A percentile compares a stretch with the other conserved stretches of the same genome.
phyloP scores from a whole-genome alignment of 441 rosid genomes.

The Pelargonium myrrhifolium region DNA sequence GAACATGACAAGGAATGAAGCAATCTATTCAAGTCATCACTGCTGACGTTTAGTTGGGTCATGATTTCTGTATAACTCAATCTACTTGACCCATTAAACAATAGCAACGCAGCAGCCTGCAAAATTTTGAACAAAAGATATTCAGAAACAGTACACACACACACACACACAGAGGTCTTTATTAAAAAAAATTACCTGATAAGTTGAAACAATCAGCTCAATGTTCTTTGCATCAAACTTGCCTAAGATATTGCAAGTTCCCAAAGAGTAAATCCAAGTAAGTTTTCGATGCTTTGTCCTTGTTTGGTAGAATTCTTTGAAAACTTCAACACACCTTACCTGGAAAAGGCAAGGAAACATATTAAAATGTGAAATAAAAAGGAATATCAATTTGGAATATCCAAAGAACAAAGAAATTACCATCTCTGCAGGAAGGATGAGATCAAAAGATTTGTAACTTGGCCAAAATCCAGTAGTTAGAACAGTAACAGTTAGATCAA shows the following conservation, averaged over 20 bases:
- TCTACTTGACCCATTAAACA: slow-evolving; percentile 69
- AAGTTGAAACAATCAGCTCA: slow-evolving; percentile 82
- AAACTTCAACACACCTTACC: slow-evolving; percentile 84
- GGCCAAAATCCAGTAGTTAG: slow-evolving; percentile 99
- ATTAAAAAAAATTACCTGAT: slow-evolving; percentile 48
- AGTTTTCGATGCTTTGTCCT: slow-evolving; percentile 82
- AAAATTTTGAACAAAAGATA: too few species aligned
- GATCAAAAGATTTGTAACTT: slow-evolving; percentile 86
- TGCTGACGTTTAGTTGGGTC: slow-evolving; percentile 66
- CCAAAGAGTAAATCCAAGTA: slow-evolving; percentile 88
- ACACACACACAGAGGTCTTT: neutral
- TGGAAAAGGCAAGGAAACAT: too few species aligned
- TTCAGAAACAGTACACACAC: too few species aligned
- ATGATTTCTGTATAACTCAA: slow-evolving; percentile 73
- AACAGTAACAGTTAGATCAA: slow-evolving; percentile 84
- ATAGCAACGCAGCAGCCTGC: slow-evolving; percentile 62
- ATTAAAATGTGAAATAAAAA: too few species aligned
- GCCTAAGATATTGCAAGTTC: slow-evolving; percentile 72
- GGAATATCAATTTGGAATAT: too few species aligned
- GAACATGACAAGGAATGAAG: slow-evolving; percentile 91
- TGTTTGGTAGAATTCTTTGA: slow-evolving; percentile 72
- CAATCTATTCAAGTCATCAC: slow-evolving; percentile 75
- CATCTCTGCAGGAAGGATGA: slow-evolving; percentile 90
- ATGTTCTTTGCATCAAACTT: slow-evolving; percentile 79
- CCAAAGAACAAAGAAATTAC: slow-evolving; percentile 25